phyloP scores from a whole-genome alignment of 2,329 filamentous ascomycete species.

The Arthrobotrys conoides region DNA sequence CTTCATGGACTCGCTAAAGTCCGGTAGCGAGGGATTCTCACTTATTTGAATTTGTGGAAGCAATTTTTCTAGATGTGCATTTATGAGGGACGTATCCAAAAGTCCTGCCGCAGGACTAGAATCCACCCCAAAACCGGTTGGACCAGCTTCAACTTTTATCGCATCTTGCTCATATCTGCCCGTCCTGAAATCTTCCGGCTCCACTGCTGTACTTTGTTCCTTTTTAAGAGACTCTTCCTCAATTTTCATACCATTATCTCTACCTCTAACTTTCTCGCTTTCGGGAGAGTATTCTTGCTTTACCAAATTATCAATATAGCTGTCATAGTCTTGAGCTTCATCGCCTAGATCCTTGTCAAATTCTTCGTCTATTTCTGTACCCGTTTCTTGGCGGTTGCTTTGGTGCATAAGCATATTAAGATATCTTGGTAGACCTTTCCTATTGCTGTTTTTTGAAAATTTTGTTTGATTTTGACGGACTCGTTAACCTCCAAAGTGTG shows the following conservation, averaged over 20 bases:
- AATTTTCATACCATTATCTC: not conserved
- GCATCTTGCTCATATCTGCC: not conserved
- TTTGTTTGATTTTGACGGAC: too few species aligned
- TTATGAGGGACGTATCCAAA: not conserved
- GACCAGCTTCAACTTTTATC: not conserved
- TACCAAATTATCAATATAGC: not conserved
- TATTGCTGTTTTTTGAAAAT: too few species aligned
- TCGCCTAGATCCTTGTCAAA: not conserved
- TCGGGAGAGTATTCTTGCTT: not conserved
- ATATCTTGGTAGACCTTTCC: too few species aligned
- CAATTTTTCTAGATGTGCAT: not conserved
- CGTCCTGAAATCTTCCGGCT: not conserved
- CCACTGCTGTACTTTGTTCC: not conserved
- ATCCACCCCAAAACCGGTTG: not conserved
- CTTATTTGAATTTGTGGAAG: not conserved
- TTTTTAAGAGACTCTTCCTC: not conserved
- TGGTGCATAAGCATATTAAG: too few species aligned
- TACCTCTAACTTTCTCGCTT: too few species aligned
- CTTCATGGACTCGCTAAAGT: not conserved
- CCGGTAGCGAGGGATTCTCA: not conserved
- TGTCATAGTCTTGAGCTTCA: not conserved
- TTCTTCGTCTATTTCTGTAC: not conserved
- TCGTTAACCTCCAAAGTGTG: too few species aligned
- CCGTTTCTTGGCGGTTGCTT: not conserved
- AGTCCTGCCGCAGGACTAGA: not conserved